Conservation (phyloP, 768 basidiomycete species). For the Lyophyllum semitale region DNA sequence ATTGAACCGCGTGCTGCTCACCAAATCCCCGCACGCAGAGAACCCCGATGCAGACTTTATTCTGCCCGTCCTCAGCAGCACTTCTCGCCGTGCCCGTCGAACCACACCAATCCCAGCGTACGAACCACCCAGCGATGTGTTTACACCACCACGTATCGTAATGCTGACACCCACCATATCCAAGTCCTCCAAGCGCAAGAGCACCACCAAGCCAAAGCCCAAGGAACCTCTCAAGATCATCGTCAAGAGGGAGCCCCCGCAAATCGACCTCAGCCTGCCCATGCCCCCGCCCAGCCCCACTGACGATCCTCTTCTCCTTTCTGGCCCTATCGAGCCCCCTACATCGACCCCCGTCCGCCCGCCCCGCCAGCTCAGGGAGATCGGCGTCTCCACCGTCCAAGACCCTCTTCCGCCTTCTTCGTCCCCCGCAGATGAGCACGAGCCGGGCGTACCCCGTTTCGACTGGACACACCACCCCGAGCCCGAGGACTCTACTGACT, state of each 20-base stretch:
- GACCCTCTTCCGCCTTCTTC: conserved; percentile 21
- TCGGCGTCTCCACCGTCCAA: conserved; percentile 18
- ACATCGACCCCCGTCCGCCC: conserved; percentile 24
- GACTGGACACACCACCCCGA: conserved; percentile 21
- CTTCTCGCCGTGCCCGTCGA: conserved; percentile 30
- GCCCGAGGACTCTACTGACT: conserved; percentile 15
- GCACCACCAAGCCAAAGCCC: conserved; percentile 12
- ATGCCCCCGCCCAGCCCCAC: conserved; percentile 73
- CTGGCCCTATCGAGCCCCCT: conserved; percentile 37
- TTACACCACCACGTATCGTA: conserved; percentile 71
- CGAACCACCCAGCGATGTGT: conserved; percentile 67
- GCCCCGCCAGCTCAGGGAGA: conserved; percentile 6
- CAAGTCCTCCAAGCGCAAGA: conserved; percentile 39
- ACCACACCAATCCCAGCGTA: conserved; percentile 63
- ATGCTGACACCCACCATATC: conserved; percentile 41
- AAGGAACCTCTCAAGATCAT: conserved; percentile 22
- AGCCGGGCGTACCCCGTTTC: conserved; percentile 13
- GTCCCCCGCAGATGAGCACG: conserved; percentile 10
- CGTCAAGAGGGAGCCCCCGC: conserved; percentile 69
- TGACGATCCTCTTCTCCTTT: conserved; percentile 73
- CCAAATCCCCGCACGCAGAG: conserved; percentile 44
- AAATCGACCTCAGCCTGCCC: conserved; percentile 57
- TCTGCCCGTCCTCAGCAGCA: conserved; percentile 31
- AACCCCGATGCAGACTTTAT: conserved; percentile 54
- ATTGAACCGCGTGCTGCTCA: conserved; percentile 23